Conservation (phyloP, 1,284 basidiomycete species). For the Neolentinus lepideus region DNA sequence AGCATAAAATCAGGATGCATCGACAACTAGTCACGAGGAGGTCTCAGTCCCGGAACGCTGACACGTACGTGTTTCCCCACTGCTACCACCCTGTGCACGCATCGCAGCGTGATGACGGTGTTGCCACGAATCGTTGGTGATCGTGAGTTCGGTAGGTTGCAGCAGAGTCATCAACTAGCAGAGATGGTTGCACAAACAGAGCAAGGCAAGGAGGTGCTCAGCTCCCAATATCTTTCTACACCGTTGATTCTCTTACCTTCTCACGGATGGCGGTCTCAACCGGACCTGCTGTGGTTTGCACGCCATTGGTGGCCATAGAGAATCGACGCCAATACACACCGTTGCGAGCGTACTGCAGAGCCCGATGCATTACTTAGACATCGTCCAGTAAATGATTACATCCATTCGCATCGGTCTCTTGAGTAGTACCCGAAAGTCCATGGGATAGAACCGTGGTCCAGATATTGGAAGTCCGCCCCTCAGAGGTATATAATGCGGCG, state of each 20-base stretch:
- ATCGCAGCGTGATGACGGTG: slow-evolving; percentile 74
- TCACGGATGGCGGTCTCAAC: slow-evolving; percentile 40
- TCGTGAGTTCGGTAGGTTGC: slow-evolving; percentile 47
- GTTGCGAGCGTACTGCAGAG: background rate
- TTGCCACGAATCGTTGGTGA: slow-evolving; percentile 71
- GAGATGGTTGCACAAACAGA: slow-evolving; percentile 7
- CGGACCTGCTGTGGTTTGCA: slow-evolving; percentile 26
- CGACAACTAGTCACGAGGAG: slow-evolving; percentile 8
- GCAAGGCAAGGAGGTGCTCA: no score
- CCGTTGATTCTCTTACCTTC: slow-evolving; percentile 35
- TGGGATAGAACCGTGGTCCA: no score
- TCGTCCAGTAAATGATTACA: background rate
- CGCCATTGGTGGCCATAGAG: slow-evolving; percentile 19
- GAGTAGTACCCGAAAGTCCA: no score
- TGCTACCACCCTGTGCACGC: slow-evolving; percentile 54
- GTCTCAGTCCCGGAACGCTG: background rate
- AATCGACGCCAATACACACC: background rate
- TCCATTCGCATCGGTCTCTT: no score
- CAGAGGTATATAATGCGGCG: no score
- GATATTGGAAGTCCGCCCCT: no score
- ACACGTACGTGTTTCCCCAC: slow-evolving; percentile 64
- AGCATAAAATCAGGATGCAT: slow-evolving; percentile 6
- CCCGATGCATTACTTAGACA: background rate
- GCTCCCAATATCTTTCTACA: no score
- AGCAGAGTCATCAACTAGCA: slow-evolving; percentile 49